These are phyloP conservation scores for Leucocoprinus leucothites DNA, from an alignment of 768 basidiomycete species.

Conservation along the genomic window DNA sequence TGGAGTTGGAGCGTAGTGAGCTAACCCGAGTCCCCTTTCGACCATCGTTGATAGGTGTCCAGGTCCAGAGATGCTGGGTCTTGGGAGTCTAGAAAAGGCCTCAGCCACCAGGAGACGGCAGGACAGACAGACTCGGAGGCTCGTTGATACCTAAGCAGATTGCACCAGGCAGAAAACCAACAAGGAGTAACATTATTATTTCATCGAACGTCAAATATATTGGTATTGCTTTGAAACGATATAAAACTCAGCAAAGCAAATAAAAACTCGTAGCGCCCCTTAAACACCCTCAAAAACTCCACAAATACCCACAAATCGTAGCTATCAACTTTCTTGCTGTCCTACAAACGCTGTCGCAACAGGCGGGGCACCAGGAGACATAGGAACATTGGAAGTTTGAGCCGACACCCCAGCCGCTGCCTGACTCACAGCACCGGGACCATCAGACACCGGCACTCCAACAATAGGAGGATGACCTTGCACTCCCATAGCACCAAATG, in stretches of 20 bases:
- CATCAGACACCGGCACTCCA: neutral
- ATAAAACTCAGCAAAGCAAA: neutral
- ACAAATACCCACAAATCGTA: neutral
- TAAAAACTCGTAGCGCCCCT: neutral
- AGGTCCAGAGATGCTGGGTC: too few relatives aligned
- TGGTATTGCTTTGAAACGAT: too few relatives aligned
- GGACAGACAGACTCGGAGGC: too few relatives aligned
- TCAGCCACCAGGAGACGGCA: too few relatives aligned
- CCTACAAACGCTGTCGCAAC: conserved; percentile 2
- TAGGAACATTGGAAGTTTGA: neutral
- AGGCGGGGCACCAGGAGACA: neutral
- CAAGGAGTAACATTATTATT: too few relatives aligned
- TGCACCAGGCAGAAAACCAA: too few relatives aligned
- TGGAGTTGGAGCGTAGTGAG: too few relatives aligned
- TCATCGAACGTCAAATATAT: too few relatives aligned
- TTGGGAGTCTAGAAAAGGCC: too few relatives aligned
- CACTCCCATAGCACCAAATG: neutral
- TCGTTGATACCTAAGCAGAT: too few relatives aligned
- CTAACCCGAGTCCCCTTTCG: too few relatives aligned
- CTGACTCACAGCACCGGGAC: neutral
- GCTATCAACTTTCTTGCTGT: conserved; percentile 4
- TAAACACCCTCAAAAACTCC: neutral
- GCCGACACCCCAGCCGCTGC: neutral
- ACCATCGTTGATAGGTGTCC: too few relatives aligned
- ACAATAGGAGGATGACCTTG: neutral